Conservation (phyloP, 2,329 filamentous ascomycete genomes). For the Setomelanomma holmii region DNA sequence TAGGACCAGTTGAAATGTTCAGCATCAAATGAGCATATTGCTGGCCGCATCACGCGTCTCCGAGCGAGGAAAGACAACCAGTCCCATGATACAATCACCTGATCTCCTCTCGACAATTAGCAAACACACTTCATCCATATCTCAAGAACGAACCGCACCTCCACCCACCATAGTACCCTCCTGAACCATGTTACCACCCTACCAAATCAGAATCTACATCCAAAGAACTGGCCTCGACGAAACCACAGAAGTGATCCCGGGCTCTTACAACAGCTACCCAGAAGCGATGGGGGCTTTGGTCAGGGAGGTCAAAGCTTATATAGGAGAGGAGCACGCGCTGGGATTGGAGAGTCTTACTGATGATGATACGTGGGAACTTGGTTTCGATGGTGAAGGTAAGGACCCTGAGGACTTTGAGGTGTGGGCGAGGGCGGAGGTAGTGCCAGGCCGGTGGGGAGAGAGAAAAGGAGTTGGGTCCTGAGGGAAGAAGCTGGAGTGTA, state of each 20-base stretch:
- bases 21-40: background rate
- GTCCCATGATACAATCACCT: background rate
- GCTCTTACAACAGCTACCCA: background rate
- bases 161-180: too few species aligned
- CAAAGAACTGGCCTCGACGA: background rate
- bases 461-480: too few species aligned
- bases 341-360: background rate
- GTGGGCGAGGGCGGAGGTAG: too few species aligned
- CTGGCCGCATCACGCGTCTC: background rate
- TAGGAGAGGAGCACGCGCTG: background rate
- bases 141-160: too few species aligned
- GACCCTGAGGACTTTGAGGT: too few species aligned
- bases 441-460: too few species aligned
- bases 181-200: too few species aligned
- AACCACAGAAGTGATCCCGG: background rate
- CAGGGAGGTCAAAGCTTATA: background rate
- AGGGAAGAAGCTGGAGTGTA: too few species aligned
- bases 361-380: background rate
- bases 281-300: background rate
- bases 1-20: background rate
- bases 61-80: background rate
- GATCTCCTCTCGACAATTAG: too few species aligned
- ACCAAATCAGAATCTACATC: too few species aligned
- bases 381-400: background rate
- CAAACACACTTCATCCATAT: too few species aligned